phyloP scores from a whole-genome alignment of 257 asterid species.

The Solanum dulcamara region DNA sequence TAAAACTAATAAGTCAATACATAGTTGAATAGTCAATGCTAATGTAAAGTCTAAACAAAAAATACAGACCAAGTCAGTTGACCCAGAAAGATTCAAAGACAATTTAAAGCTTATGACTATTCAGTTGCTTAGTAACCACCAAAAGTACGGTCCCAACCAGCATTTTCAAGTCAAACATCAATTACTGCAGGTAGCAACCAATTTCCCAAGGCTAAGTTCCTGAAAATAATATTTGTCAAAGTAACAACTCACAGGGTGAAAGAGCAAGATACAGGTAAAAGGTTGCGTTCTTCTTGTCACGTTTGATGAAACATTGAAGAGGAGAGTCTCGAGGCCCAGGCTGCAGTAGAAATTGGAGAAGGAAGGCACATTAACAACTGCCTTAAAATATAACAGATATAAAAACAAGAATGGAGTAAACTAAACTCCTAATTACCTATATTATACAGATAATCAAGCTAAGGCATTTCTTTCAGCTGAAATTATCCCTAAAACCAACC shows the following conservation, averaged over 20 bases:
- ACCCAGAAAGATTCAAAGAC: not conserved
- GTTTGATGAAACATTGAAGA: conserved; percentile 74
- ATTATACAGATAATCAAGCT: not conserved
- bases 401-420: not conserved
- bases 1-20: not conserved
- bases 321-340: conserved; percentile 84
- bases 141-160: not conserved
- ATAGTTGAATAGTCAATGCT: not conserved
- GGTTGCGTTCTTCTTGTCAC: conserved; percentile 77
- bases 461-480: not conserved
- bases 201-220: not conserved
- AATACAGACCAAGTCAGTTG: conserved; percentile 2
- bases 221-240: not conserved
- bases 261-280: conserved; percentile 81
- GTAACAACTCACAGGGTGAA: conserved; percentile 54
- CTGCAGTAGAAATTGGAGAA: conserved; percentile 33
- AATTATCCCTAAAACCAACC: not conserved
- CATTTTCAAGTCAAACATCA: not conserved
- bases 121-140: not conserved
- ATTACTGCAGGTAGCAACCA: not conserved
- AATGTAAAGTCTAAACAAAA: not conserved
- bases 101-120: not conserved
- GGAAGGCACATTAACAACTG: not conserved
- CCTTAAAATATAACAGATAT: not conserved
- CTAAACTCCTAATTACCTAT: not conserved